Base-by-base conservation (phyloP, 2,329 filamentous ascomycete genomes). In the Cercospora zeina region DNA sequence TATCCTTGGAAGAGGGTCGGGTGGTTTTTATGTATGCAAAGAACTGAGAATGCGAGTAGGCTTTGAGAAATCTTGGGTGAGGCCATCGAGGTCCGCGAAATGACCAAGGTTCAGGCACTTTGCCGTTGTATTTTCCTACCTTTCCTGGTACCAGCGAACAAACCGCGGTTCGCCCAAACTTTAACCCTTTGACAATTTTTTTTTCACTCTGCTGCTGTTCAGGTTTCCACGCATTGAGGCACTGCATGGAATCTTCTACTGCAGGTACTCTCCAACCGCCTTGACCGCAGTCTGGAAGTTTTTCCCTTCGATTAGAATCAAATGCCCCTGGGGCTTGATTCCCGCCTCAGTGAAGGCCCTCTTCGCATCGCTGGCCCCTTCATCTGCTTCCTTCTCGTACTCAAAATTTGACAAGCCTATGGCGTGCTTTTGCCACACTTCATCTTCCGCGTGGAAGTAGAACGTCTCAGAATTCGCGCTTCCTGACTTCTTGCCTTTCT, bases 391-490 rank as follows among this genome's bases (percentile, higher is more conserved):
- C 75, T 90, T 93, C 51, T 88, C 89, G 76, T 92, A 96, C 16
- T 89, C 84, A 73, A 88, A 96, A 56, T 82, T 85, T 27, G 87
- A 89, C 66, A 84, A 81, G 13, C 86, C 91, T 39, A 86, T 64
- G 2, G 91, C 89, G 77, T 93, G 84, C 72, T 86, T 87, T 67
- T 95, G 87, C 70, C 97, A 78, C 56, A 93, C 85, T 80, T 97
- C 95, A 73, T 99, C 95, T 78, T 99, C 95, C 0, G 92, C 89
- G 75, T 99, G 95, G 81, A 97, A 99, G 77, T 93, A 96, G 77
- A 92, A 96, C 34, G 85, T 81, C 70, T 89, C 84, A 8, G 81
- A 67, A 3, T 65, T 68, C n/a, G 66, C 78, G 56, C 82, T 81
- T 63, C 66, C 74, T 49, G 77, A 83, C 74, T 83, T 83, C 61